These are phyloP conservation scores for Polyporus tsugae DNA, from an alignment of 1,284 basidiomycete genomes.

Conservation along the genomic window DNA sequence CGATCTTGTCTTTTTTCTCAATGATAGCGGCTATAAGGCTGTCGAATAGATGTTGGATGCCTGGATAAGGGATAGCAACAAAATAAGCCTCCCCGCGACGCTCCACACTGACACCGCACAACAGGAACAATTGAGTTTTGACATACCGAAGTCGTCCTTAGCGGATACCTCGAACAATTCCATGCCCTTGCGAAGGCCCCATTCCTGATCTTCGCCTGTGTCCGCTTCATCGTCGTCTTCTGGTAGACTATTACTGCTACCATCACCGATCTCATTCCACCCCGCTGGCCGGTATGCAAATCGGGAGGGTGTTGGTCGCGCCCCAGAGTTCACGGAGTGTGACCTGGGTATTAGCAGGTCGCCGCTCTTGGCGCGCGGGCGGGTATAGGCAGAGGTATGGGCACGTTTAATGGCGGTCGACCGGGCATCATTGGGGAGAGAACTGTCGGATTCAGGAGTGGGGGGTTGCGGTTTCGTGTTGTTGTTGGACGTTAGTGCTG, in stretches of 20 bases:
- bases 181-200: constrained; percentile 83
- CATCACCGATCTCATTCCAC: constrained; percentile 64
- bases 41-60: constrained; percentile 79
- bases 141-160: constrained; percentile 80
- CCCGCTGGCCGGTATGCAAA: constrained; percentile 56
- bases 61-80: constrained; percentile 47
- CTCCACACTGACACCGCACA: background rate
- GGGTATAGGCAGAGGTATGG: constrained; percentile 42
- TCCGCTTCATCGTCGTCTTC: constrained; percentile 69
- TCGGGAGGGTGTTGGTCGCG: constrained; percentile 50
- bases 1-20: constrained; percentile 76
- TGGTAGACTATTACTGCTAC: constrained; percentile 69
- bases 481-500: constrained; percentile 31
- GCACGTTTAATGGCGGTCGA: constrained; percentile 43
- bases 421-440: constrained; percentile 35
- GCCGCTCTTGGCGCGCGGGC: constrained; percentile 43
- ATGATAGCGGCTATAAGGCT: constrained; percentile 82
- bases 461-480: constrained; percentile 37
- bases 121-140: background rate
- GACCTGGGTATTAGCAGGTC: constrained; percentile 42
- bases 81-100: constrained; percentile 18
- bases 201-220: constrained; percentile 67
- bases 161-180: constrained; percentile 87
- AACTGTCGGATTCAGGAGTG: constrained; percentile 36
- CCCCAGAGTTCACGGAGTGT: constrained; percentile 38